Evolutionary conservation across 257 asterid species (phyloP).

Genomic region (Ilex aquifolium): DNA sequence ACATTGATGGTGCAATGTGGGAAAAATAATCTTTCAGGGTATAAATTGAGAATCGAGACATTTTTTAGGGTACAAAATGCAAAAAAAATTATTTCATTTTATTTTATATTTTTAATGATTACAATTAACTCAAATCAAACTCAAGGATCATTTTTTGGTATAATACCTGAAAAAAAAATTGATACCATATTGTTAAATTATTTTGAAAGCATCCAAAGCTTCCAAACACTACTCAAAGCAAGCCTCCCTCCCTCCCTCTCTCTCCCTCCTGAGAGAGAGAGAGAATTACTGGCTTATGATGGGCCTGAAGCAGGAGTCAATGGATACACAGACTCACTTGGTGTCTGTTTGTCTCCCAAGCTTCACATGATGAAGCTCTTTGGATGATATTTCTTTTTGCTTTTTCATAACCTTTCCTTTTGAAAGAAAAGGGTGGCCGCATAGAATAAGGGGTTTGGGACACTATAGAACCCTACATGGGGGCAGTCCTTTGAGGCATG

Average conservation of each 20-base stretch:
- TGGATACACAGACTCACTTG: neutral
- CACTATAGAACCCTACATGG: constrained; percentile 20
- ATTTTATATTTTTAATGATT: too few relatives aligned
- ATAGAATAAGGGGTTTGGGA: constrained; percentile 8
- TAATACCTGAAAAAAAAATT: too few relatives aligned
- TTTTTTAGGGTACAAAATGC: too few relatives aligned
- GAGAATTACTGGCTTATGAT: neutral
- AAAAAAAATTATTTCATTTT: too few relatives aligned
- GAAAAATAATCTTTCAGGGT: too few relatives aligned
- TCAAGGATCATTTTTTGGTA: too few relatives aligned
- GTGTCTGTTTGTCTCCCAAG: neutral
- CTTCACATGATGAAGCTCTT: neutral
- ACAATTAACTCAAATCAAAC: too few relatives aligned
- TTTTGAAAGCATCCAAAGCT: neutral
- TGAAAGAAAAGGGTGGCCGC: neutral
- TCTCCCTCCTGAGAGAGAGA: neutral
- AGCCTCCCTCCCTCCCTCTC: neutral
- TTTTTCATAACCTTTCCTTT: neutral
- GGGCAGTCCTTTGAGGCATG: constrained; percentile 51
- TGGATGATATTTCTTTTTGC: neutral
- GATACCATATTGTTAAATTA: too few relatives aligned
- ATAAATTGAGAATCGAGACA: too few relatives aligned
- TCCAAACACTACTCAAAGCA: neutral
- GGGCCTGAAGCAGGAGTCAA: neutral
- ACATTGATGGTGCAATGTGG: too few relatives aligned